phyloP scores from a whole-genome alignment of 148 eudicot species.

The Amaranthus hypochondriacus region DNA sequence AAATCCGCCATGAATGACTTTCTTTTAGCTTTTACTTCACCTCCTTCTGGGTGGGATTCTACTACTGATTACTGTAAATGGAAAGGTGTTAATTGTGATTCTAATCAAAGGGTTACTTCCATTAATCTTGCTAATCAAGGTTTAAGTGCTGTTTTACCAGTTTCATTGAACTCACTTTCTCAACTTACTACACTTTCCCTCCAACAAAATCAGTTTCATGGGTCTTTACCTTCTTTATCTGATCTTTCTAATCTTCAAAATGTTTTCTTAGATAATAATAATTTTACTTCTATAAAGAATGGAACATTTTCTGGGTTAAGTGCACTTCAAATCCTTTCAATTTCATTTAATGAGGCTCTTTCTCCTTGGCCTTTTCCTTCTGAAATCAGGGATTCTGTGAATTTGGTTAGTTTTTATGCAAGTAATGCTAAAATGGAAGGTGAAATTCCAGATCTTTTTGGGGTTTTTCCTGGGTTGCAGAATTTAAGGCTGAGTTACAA shows the following conservation, averaged over 20 bases:
- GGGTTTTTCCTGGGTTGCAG: conserved; percentile 32
- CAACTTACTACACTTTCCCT: conserved; percentile 44
- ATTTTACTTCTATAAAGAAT: conserved; percentile 37
- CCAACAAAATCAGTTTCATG: conserved; percentile 49
- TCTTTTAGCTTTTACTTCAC: conserved; percentile 30
- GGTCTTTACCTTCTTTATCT: conserved; percentile 52
- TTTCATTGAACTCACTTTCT: conserved; percentile 44
- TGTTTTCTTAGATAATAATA: conserved; percentile 39
- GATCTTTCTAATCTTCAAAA: conserved; percentile 33
- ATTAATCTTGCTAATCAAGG: conserved; percentile 43
- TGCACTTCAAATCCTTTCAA: conserved; percentile 28
- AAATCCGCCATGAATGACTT: conserved; percentile 40
- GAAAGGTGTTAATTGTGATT: conserved; percentile 49
- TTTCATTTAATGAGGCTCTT: conserved; percentile 33
- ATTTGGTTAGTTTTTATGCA: conserved; percentile 35
- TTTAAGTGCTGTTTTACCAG: conserved; percentile 47
- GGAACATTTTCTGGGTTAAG: conserved; percentile 46
- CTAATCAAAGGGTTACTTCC: conserved; percentile 33
- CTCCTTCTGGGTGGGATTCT: conserved; percentile 49
- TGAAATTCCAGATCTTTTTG: conserved; percentile 49
- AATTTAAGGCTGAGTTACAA: conserved; percentile 33
- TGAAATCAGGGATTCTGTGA: conserved; percentile 28
- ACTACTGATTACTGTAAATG: conserved; percentile 42
- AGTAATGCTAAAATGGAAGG: conserved; percentile 36
- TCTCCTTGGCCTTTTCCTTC: conserved; percentile 42